Evolutionary conservation across 106 monocot genomes (phyloP).

Genomic region (Acanthochlamys bracteata): DNA sequence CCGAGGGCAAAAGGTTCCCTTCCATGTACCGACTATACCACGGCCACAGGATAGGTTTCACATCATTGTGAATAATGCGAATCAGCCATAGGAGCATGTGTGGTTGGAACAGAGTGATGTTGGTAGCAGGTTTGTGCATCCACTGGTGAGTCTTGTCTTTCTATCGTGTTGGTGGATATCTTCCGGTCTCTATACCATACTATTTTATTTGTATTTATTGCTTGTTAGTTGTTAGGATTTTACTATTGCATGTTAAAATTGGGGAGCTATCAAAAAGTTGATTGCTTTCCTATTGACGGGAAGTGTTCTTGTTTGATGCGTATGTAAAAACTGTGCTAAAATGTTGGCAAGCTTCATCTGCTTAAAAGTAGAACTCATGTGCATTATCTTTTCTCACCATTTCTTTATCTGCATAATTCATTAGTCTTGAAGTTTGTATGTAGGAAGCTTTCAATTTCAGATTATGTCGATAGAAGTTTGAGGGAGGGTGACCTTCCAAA

Average conservation of each 20-base stretch:
- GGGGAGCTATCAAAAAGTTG: too few relatives aligned
- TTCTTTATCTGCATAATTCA: not conserved
- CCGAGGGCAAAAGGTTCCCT: conserved; percentile 43
- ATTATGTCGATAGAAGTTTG: conserved; percentile 63
- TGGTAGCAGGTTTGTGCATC: conserved; percentile 56
- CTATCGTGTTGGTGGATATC: not conserved
- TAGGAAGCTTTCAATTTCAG: conserved; percentile 60
- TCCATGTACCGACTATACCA: conserved; percentile 63
- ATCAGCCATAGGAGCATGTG: conserved; percentile 79
- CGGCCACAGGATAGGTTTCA: conserved; percentile 65
- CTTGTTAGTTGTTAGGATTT: not conserved
- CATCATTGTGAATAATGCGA: conserved; percentile 78
- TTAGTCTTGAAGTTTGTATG: not conserved
- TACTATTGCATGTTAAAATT: too few relatives aligned
- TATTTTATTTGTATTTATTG: not conserved
- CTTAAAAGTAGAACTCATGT: not conserved
- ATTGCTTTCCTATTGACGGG: too few relatives aligned
- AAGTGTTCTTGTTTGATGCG: too few relatives aligned
- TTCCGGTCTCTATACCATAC: not conserved
- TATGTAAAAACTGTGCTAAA: not conserved
- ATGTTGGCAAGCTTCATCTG: not conserved
- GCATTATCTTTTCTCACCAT: not conserved
- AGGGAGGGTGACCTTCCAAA: conserved; percentile 40
- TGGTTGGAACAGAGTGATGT: conserved; percentile 89
- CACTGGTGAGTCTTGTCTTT: conserved; percentile 47